These are phyloP conservation scores for Knufia petricola DNA, from an alignment of 2,329 filamentous ascomycete species.

Conservation along the genomic window DNA sequence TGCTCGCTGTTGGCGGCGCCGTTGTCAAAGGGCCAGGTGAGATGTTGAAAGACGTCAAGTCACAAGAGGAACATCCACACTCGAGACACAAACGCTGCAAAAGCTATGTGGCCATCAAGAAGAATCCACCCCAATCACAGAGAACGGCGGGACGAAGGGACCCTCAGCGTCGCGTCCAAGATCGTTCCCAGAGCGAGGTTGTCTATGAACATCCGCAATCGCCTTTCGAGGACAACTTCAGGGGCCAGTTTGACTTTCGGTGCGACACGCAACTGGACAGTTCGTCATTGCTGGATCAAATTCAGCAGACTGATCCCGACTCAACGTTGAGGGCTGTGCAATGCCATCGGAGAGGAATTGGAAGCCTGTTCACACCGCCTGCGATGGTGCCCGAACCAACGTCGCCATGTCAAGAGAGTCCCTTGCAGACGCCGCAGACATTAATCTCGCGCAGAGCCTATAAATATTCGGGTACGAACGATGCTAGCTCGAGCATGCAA, in stretches of 20 bases:
- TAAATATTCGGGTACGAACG: too few species aligned
- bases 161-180: not conserved
- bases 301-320: not conserved
- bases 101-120: not conserved
- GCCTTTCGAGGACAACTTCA: not conserved
- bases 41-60: slow-evolving; percentile 25
- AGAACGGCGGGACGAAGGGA: not conserved
- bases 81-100: not conserved
- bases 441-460: too few species aligned
- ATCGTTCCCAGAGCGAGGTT: not conserved
- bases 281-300: not conserved
- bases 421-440: not conserved
- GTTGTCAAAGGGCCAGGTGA: slow-evolving; percentile 37
- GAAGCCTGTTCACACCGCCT: not conserved
- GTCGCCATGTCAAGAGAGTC: not conserved
- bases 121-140: not conserved
- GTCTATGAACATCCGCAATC: not conserved
- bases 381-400: not conserved
- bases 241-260: not conserved
- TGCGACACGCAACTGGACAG: slow-evolving; percentile 1
- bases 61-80: not conserved
- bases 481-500: too few species aligned
- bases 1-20: slow-evolving; percentile 40
- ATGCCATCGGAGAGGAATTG: not conserved
- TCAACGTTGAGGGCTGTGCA: not conserved